Conservation (phyloP, 208 protist species). For the Leishmania braziliensis region DNA sequence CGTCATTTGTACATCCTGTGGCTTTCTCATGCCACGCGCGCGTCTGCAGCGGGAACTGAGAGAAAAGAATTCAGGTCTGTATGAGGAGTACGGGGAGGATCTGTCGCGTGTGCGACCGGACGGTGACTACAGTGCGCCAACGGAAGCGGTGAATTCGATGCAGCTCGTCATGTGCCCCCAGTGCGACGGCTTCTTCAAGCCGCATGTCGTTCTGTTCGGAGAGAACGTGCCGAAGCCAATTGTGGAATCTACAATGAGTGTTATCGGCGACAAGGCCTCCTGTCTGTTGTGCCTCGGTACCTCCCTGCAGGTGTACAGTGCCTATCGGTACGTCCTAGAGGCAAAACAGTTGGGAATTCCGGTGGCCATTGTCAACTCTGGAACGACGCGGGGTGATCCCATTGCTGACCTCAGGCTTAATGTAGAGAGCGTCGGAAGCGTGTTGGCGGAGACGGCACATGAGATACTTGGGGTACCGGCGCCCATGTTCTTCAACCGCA, state of each 20-base stretch:
- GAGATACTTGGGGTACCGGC: constrained; percentile 30
- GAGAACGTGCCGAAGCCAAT: constrained; percentile 56
- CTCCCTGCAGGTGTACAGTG: constrained; percentile 78
- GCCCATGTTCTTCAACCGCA: constrained; percentile 19
- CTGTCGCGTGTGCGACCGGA: constrained; percentile 44
- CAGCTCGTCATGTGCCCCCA: constrained; percentile 50
- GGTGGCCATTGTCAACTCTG: constrained; percentile 69
- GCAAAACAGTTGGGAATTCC: constrained; percentile 56
- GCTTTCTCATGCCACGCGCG: constrained; percentile 44
- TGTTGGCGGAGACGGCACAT: constrained; percentile 36
- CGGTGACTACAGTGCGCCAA: constrained; percentile 64
- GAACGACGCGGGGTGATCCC: constrained; percentile 64
- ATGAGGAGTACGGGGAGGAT: constrained; percentile 36
- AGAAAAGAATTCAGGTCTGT: constrained; percentile 41
- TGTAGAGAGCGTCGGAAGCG: constrained; percentile 38
- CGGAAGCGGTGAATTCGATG: constrained; percentile 49
- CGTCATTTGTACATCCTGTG: constrained; percentile 64
- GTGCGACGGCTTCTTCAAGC: constrained; percentile 74
- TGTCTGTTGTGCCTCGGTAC: constrained; percentile 77
- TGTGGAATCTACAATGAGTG: constrained; percentile 31
- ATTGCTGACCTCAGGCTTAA: constrained; percentile 64
- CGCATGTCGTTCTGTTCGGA: constrained; percentile 86
- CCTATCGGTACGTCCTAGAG: constrained; percentile 66
- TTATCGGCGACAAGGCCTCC: constrained; percentile 34
- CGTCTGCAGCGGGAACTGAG: constrained; percentile 50